phyloP scores from a whole-genome alignment of 345 rosid genomes.

The Raphanus sativus region DNA sequence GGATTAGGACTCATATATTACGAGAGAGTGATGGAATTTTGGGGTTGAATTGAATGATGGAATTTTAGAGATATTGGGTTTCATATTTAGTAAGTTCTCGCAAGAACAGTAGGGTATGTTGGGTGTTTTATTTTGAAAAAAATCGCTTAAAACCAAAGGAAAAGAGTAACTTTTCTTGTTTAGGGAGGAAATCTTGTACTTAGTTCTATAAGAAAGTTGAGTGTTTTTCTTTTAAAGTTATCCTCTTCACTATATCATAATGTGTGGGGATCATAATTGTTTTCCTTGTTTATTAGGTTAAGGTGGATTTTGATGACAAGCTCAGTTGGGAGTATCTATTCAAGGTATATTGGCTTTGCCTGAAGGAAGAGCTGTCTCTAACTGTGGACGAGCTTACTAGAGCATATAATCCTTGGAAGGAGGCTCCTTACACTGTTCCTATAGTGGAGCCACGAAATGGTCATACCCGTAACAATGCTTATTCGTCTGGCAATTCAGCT shows the following conservation, averaged over 20 bases:
- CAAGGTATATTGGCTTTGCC: not conserved
- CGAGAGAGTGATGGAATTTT: not conserved
- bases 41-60: not conserved
- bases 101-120: not conserved
- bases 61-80: not conserved
- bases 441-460: not conserved
- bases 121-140: not conserved
- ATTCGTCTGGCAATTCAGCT: not conserved
- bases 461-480: not conserved
- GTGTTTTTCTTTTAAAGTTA: not conserved
- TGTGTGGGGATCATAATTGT: not conserved
- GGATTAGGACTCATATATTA: not conserved
- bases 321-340: not conserved
- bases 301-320: not conserved
- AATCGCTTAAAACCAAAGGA: not conserved
- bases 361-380: not conserved
- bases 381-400: not conserved
- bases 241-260: not conserved
- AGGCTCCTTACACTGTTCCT: not conserved
- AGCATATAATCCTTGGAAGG: not conserved
- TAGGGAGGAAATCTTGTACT: not conserved
- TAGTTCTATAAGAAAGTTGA: not conserved
- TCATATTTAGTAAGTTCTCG: not conserved
- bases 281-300: not conserved
- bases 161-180: not conserved